Base-by-base conservation (phyloP, 129 eudicot species). In the Rutidosis leptorrhynchoides region DNA sequence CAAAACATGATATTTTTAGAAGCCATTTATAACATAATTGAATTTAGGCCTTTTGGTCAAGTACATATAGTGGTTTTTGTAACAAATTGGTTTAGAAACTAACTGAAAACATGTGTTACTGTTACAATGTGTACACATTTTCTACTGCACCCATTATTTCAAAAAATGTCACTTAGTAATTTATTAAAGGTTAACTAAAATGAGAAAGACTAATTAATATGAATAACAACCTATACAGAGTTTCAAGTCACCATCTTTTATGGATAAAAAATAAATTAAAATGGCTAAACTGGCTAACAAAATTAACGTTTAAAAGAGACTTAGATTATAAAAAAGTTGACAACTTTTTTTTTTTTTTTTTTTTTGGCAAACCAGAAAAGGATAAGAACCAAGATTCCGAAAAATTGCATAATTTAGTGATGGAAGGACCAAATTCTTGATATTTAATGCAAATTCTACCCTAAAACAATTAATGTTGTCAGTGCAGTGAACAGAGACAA, bases 401-500 rank as follows among this genome's bases (percentile, higher is more conserved):
- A 57, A 73, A 61, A 7, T 12, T 27, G 60, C 17, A 43, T 65
- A 74, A 65, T 65, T 58, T 21, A 51, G 67, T 23, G 72, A 29
- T 58, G 24, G 24, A 19, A 59, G n/a, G 25, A 67, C 19, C 54
- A 58, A 66, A 69, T 60, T 19, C 56, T 59, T 42, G 69, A 68
- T 60, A 60, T 60, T 68, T 58, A 60, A 68, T 68, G 79, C 69
- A 66, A 24, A 46, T 30, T 48, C 12, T 60, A 16, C 45, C 57
- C 26, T 32, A 15, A 49, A 68, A 11, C 22, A 51, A 33, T 6
- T 19, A 25, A 68, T 49, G 62, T 37, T 49, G 46, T 72, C 52
- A 69, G 65, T 63, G 27, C 72, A 79, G 49, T 71, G 61, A 62
- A 65, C 56, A 53, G 55, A 55, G 76, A 79, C 74, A 79, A 69